Evolutionary conservation across 805 yeast species (phyloP).

Genomic region (Teunomyces tritomae): DNA sequence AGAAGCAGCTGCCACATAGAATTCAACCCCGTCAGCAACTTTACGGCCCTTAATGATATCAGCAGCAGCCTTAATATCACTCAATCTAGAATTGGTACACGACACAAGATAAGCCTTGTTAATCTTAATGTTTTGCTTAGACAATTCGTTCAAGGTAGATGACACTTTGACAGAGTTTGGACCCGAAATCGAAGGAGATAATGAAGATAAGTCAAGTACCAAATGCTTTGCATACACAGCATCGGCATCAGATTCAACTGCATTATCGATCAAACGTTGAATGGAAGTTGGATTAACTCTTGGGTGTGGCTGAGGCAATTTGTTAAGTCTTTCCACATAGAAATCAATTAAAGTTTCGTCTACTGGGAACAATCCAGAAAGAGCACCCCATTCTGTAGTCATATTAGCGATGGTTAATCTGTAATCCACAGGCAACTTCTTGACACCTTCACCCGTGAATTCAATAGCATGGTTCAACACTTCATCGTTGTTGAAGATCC

Average conservation of each 20-base stretch:
- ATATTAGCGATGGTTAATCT: constrained; percentile 92
- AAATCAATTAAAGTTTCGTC: constrained; percentile 75
- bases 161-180: constrained; percentile 96
- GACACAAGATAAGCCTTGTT: constrained; percentile 97
- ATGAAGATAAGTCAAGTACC: constrained; percentile 71
- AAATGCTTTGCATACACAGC: constrained; percentile 88
- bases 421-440: constrained; percentile 70
- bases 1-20: constrained; percentile 97
- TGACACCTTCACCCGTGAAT: constrained; percentile 80
- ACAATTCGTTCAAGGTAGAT: constrained; percentile 70
- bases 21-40: constrained; percentile 87
- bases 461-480: constrained; percentile 93
- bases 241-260: constrained; percentile 60
- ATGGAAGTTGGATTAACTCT: constrained; percentile 69
- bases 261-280: constrained; percentile 45
- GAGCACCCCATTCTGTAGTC: constrained; percentile 99
- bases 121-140: constrained; percentile 69
- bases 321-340: constrained; percentile 58
- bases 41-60: constrained; percentile 76
- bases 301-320: constrained; percentile 73
- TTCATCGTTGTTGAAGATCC: constrained; percentile 86
- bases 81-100: constrained; percentile 91
- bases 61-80: constrained; percentile 95
- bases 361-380: constrained; percentile 96
- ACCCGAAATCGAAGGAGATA: constrained; percentile 90